Conservation (phyloP, 192 early-diverging fungal species). For the Coemansia sp. region DNA sequence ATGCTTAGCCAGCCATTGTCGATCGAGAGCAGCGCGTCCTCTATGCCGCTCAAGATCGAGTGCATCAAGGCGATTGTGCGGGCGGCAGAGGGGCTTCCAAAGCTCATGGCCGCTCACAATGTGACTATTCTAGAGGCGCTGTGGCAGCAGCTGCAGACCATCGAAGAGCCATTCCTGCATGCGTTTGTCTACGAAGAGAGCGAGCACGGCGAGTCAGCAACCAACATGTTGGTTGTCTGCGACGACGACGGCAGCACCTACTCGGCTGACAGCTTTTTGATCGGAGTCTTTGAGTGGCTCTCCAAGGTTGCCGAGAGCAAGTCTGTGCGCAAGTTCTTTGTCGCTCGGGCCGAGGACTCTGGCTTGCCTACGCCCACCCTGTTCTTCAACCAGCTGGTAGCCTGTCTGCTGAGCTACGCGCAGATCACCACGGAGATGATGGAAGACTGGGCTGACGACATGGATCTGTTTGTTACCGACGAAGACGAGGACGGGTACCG, state of each 20-base stretch:
- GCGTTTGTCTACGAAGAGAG: slow-evolving; percentile 52
- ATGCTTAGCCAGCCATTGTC: slow-evolving; percentile 62
- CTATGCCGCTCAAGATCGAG: slow-evolving; percentile 48
- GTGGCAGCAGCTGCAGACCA: slow-evolving; percentile 40
- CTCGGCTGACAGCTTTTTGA: slow-evolving; percentile 39
- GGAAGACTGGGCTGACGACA: slow-evolving; percentile 82
- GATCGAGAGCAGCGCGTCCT: slow-evolving; percentile 20
- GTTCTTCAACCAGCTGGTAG: slow-evolving; percentile 63
- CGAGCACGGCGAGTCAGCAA: slow-evolving; percentile 41
- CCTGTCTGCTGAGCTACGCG: slow-evolving; percentile 67
- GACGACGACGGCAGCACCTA: slow-evolving; percentile 38
- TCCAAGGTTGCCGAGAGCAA: slow-evolving; percentile 32
- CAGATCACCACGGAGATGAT: slow-evolving; percentile 82
- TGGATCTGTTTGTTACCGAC: slow-evolving; percentile 89
- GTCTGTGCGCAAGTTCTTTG: slow-evolving; percentile 44
- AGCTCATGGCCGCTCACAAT: slow-evolving; percentile 30
- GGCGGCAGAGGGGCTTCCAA: slow-evolving; percentile 25
- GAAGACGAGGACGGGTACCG: slow-evolving; percentile 86
- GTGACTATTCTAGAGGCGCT: slow-evolving; percentile 31
- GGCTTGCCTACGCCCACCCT: slow-evolving; percentile 18
- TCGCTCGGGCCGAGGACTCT: slow-evolving; percentile 1
- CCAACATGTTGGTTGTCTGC: slow-evolving; percentile 29
- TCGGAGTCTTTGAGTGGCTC: slow-evolving; percentile 51
- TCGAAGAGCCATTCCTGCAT: slow-evolving; percentile 40
- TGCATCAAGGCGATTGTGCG: slow-evolving; percentile 43